Conservation (phyloP, 345 rosid genomes). For the Acer campestre region DNA sequence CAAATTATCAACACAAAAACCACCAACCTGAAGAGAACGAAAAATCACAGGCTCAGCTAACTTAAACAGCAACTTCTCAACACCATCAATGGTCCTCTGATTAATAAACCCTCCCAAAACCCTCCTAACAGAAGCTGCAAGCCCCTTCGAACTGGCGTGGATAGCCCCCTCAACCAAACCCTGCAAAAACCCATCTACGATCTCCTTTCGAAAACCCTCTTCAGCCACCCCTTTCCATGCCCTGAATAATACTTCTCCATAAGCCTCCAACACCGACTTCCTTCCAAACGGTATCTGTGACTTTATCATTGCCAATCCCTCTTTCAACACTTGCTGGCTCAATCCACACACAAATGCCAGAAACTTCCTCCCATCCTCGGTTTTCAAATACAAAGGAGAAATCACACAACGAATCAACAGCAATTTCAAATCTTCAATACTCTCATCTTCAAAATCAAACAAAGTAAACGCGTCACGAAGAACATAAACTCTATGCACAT, state of each 20-base stretch:
- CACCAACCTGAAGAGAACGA: slow-evolving; percentile 77
- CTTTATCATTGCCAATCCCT: slow-evolving; percentile 74
- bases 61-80: slow-evolving; percentile 80
- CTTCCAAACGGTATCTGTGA: slow-evolving; percentile 88
- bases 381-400: slow-evolving; percentile 72
- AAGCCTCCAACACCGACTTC: slow-evolving; percentile 87
- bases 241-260: slow-evolving; percentile 73
- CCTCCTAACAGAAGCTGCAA: slow-evolving; percentile 78
- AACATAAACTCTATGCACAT: slow-evolving; percentile 70
- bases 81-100: slow-evolving; percentile 74
- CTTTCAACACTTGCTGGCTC: slow-evolving; percentile 72
- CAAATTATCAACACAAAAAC: not conserved
- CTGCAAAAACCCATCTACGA: slow-evolving; percentile 75
- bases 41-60: slow-evolving; percentile 89
- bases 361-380: slow-evolving; percentile 84
- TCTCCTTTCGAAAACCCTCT: slow-evolving; percentile 59
- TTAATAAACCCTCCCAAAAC: slow-evolving; percentile 74
- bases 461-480: slow-evolving; percentile 72
- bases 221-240: slow-evolving; percentile 73
- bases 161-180: slow-evolving; percentile 75
- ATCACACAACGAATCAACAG: slow-evolving; percentile 77
- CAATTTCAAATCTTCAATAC: slow-evolving; percentile 79
- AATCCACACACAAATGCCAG: slow-evolving; percentile 72
- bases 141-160: slow-evolving; percentile 46
- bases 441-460: slow-evolving; percentile 89